Evolutionary conservation across 208 protist species (phyloP).

Genomic region (Trypanosoma congolense): DNA sequence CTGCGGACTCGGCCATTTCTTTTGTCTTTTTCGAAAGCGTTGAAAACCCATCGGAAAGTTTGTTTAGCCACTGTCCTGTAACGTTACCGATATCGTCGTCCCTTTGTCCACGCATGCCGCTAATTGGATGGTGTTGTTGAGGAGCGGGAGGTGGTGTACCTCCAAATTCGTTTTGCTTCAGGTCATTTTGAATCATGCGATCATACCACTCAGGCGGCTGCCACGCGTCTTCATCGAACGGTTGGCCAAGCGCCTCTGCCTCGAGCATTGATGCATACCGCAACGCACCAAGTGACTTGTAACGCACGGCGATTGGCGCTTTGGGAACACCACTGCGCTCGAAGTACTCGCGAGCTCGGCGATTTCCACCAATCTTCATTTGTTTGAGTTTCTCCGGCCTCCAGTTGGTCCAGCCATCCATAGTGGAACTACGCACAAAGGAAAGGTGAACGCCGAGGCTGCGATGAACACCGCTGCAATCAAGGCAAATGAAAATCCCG

Average conservation of each 20-base stretch:
- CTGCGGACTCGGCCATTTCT: slow-evolving; percentile 54
- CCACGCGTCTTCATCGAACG: slow-evolving; percentile 74
- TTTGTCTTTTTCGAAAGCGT: slow-evolving; percentile 58
- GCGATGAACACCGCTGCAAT: slow-evolving; percentile 89
- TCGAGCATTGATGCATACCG: slow-evolving; percentile 83
- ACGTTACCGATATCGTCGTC: slow-evolving; percentile 2
- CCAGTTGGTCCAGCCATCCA: slow-evolving; percentile 91
- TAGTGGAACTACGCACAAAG: slow-evolving; percentile 91
- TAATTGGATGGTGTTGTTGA: slow-evolving; percentile 46
- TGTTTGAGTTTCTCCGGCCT: slow-evolving; percentile 85
- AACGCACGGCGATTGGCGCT: slow-evolving; percentile 61
- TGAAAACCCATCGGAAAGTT: slow-evolving; percentile 50
- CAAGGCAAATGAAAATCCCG: slow-evolving; percentile 87
- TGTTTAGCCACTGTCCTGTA: slow-evolving; percentile 49
- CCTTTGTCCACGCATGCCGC: slow-evolving; percentile 35
- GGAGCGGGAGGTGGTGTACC: slow-evolving; percentile 27
- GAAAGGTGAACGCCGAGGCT: slow-evolving; percentile 91
- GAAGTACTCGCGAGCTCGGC: slow-evolving; percentile 86
- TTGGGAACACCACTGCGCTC: slow-evolving; percentile 57
- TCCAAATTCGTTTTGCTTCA: neutral
- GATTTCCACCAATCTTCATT: slow-evolving; percentile 88
- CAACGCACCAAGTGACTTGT: slow-evolving; percentile 72
- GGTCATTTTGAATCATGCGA: slow-evolving; percentile 24
- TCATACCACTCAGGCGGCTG: slow-evolving; percentile 77
- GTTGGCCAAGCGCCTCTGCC: slow-evolving; percentile 54